Conservation (phyloP, 169 alveolate species). For the Plasmodium coatneyi region DNA sequence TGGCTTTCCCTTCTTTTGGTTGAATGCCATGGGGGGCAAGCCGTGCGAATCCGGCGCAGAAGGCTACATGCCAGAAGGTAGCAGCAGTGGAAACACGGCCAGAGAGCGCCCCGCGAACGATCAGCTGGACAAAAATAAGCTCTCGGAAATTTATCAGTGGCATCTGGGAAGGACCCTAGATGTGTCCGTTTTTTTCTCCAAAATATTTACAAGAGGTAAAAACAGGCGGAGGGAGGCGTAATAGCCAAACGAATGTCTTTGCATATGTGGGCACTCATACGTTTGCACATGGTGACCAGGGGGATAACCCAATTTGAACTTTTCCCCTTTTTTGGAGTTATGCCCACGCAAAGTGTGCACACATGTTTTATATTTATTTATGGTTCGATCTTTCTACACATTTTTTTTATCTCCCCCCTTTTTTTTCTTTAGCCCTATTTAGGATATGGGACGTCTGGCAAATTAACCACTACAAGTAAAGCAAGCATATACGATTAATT, state of each 20-base stretch:
- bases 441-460: slow-evolving; percentile 76
- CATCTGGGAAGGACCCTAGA: slow-evolving; percentile 63
- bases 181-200: slow-evolving; percentile 55
- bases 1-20: slow-evolving; percentile 73
- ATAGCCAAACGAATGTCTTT: background rate
- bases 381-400: background rate
- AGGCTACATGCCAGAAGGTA: background rate
- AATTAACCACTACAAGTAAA: slow-evolving; percentile 64
- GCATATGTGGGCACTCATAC: slow-evolving; percentile 18
- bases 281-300: background rate
- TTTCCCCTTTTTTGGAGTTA: background rate
- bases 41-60: background rate
- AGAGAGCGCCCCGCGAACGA: background rate
- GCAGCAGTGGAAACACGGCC: background rate
- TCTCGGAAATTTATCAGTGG: slow-evolving; percentile 65
- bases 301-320: background rate
- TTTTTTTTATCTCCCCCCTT: background rate
- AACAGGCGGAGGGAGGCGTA: background rate
- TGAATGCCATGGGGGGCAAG: slow-evolving; percentile 65
- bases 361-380: background rate
- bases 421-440: slow-evolving; percentile 47
- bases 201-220: slow-evolving; percentile 59
- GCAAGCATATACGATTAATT: background rate
- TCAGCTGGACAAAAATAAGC: background rate
- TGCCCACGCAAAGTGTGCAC: background rate